phyloP scores from a whole-genome alignment of 345 rosid species.

The Hibiscus trionum region DNA sequence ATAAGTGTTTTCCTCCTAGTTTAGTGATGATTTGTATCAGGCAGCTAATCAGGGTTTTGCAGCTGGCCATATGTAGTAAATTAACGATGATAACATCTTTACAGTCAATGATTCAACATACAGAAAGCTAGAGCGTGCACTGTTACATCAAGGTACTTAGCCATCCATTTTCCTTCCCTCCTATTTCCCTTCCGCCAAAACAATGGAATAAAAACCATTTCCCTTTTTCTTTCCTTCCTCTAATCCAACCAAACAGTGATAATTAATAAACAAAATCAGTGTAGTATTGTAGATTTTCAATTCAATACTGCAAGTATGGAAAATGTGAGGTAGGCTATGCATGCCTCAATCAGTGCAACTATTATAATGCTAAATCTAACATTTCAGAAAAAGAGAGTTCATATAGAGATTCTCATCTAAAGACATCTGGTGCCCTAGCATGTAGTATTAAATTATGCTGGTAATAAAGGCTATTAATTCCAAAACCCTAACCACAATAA shows the following conservation, averaged over 20 bases:
- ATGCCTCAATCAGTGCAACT: neutral
- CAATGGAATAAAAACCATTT: neutral
- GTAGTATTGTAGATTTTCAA: neutral
- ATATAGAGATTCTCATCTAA: neutral
- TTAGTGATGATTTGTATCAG: neutral
- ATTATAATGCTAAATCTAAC: neutral
- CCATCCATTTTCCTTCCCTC: neutral
- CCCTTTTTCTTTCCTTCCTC: neutral
- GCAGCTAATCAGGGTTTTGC: neutral
- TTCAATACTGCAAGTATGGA: neutral
- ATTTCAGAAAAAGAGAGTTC: neutral
- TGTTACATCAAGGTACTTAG: neutral
- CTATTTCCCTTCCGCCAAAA: neutral
- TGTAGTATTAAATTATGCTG: neutral
- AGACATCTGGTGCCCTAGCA: neutral
- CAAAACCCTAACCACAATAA: conserved; percentile 3
- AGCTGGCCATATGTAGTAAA: neutral
- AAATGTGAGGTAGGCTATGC: neutral
- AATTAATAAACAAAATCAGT: neutral
- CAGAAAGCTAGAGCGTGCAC: neutral
- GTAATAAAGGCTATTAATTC: neutral
- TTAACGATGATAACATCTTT: neutral
- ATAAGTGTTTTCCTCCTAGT: neutral
- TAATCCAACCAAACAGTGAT: neutral
- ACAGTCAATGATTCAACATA: neutral